Evolutionary conservation across 352 stramenopile species (phyloP).

Genomic region (Pythium myriotylum): DNA sequence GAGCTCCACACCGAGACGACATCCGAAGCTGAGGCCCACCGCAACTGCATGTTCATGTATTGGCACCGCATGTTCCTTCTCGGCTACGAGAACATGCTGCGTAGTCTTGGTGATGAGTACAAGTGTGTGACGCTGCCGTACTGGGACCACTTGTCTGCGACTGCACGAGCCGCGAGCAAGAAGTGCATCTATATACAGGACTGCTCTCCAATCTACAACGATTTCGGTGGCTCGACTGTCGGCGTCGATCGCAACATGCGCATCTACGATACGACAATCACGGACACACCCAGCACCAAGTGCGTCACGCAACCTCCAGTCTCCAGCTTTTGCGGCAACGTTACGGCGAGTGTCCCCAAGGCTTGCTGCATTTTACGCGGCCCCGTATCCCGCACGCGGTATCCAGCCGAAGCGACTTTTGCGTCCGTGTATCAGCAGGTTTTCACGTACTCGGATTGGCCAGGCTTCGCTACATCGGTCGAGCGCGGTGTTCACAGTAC

Average conservation of each 20-base stretch:
- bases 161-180: neutral
- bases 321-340: constrained; percentile 25
- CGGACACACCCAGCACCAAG: neutral
- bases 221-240: constrained; percentile 24
- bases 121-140: constrained; percentile 34
- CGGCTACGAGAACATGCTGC: constrained; percentile 46
- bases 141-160: constrained; percentile 31
- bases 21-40: constrained; percentile 29
- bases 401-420: constrained; percentile 21
- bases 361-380: constrained; percentile 24
- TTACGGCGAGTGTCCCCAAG: constrained; percentile 14
- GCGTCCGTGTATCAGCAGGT: constrained; percentile 31
- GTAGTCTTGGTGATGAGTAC: constrained; percentile 26
- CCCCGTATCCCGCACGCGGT: neutral
- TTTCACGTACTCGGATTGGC: constrained; percentile 20
- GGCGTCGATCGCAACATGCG: constrained; percentile 3
- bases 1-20: constrained; percentile 30
- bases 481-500: constrained; percentile 31
- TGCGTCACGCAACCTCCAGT: constrained; percentile 20
- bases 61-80: constrained; percentile 37
- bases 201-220: constrained; percentile 29
- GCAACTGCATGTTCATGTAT: constrained; percentile 35
- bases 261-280: constrained; percentile 18
- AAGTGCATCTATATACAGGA: constrained; percentile 26
- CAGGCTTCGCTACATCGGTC: constrained; percentile 7